A percentile compares a stretch with the other conserved stretches of the same genome.
Evolutionary conservation across 108 stramenopile genomes (phyloP).

Genomic region (Skeletonema potamos): DNA sequence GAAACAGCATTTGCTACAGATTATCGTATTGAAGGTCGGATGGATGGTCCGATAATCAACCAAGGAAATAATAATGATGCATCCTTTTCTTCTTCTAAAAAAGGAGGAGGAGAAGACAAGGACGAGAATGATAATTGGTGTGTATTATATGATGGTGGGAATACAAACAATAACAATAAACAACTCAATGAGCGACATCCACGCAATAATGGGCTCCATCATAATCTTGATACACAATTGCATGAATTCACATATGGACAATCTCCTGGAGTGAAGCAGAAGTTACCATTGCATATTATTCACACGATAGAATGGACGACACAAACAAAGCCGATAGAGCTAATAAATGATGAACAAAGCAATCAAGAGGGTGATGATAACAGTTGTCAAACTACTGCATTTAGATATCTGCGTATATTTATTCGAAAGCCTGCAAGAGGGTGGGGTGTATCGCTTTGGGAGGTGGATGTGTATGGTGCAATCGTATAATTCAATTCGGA

Average conservation of each 20-base stretch:
- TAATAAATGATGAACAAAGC: background rate
- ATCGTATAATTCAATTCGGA: background rate
- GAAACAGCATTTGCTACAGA: conserved; percentile 72
- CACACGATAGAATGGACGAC: conserved; percentile 42
- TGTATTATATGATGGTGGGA: conserved; percentile 28
- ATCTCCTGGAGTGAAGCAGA: conserved; percentile 63
- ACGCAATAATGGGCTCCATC: conserved; percentile 4
- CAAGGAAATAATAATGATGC: conserved; percentile 8
- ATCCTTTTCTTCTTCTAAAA: background rate
- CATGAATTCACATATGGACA: conserved; percentile 39
- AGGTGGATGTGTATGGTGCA: conserved; percentile 69
- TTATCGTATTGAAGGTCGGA: conserved; percentile 57
- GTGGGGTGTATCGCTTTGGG: conserved; percentile 82
- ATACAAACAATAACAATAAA: conserved; percentile 22
- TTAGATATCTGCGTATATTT: conserved; percentile 57
- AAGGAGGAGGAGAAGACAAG: too few species aligned
- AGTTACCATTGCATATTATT: conserved; percentile 62
- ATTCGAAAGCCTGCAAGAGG: conserved; percentile 56
- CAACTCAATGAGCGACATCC: too few species aligned
- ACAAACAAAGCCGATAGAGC: background rate
- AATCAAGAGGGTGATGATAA: background rate
- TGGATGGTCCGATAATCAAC: conserved; percentile 15
- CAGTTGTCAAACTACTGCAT: background rate
- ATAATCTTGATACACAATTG: background rate
- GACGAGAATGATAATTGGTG: conserved; percentile 29